These are phyloP conservation scores for Nicotiana knightiana DNA, from an alignment of 257 asterid species.

Conservation along the genomic window DNA sequence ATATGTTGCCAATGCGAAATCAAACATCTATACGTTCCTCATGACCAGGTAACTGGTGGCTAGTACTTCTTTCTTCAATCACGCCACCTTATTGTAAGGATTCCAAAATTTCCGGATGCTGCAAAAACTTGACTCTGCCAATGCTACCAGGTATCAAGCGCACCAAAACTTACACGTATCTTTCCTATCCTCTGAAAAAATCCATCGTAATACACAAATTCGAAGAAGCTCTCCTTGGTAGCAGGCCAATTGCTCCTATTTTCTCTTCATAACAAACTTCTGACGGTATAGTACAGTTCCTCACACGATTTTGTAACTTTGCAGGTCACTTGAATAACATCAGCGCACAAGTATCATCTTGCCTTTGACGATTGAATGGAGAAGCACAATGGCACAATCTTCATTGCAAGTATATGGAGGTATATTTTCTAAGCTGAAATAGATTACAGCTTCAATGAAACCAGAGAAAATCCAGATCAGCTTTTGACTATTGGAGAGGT, in stretches of 20 bases:
- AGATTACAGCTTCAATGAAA: slow-evolving; percentile 4
- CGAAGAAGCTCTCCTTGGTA: slow-evolving; percentile 14
- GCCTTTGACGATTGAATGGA: slow-evolving; percentile 16
- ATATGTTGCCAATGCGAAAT: background rate
- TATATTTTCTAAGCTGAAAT: background rate
- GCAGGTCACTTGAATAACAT: slow-evolving; percentile 9
- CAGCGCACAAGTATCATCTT: slow-evolving; percentile 13
- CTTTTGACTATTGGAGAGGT: slow-evolving; percentile 16
- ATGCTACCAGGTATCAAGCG: background rate
- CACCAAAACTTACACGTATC: background rate
- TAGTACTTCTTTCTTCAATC: slow-evolving; percentile 1
- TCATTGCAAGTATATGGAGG: background rate
- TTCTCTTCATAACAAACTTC: slow-evolving; percentile 18
- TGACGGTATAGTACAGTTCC: slow-evolving; percentile 26
- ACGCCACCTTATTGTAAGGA: slow-evolving; percentile 3
- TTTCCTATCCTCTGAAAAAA: background rate
- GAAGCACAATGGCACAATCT: slow-evolving; percentile 16
- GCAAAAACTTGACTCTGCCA: slow-evolving; percentile 3
- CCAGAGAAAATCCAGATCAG: background rate
- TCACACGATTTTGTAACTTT: background rate
- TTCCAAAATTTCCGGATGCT: background rate
- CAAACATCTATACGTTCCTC: slow-evolving; percentile 2
- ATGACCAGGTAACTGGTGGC: background rate
- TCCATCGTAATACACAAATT: slow-evolving; percentile 14
- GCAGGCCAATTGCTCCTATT: slow-evolving; percentile 18